phyloP scores from a whole-genome alignment of 2,329 filamentous ascomycete species.

The Paradendryphiella salina region DNA sequence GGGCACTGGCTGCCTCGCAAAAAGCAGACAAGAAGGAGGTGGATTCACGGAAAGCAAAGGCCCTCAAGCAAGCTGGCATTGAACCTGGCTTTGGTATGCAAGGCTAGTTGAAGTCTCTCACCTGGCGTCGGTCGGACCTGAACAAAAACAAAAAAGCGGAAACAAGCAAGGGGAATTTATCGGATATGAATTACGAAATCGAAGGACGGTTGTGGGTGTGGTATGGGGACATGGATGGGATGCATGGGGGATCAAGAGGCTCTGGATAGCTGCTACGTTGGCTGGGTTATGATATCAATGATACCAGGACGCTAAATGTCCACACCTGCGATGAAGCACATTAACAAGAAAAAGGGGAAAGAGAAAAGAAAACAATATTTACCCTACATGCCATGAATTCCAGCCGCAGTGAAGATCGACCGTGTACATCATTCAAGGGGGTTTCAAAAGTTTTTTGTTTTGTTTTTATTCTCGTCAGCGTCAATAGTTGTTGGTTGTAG shows the following conservation, averaged over 20 bases:
- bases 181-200: slow-evolving; percentile 11
- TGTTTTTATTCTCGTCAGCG: no score
- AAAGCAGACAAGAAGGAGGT: slow-evolving; percentile 69
- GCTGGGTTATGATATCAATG: slow-evolving; percentile 16
- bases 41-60: slow-evolving; percentile 65
- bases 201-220: no score
- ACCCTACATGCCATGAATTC: no score
- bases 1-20: slow-evolving; percentile 71
- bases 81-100: slow-evolving; percentile 79
- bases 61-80: slow-evolving; percentile 55
- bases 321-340: slow-evolving; percentile 11
- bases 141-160: not conserved
- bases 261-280: slow-evolving; percentile 10
- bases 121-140: no score
- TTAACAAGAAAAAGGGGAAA: not conserved
- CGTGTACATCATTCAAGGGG: no score
- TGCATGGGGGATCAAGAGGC: not conserved
- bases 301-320: slow-evolving; percentile 18
- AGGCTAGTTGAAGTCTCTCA: slow-evolving; percentile 23
- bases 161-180: not conserved
- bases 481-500: no score
- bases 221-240: not conserved
- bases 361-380: no score
- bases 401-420: no score
- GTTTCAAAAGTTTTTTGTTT: no score